phyloP scores from a whole-genome alignment of 495 filamentous ascomycete species.

The Penicillium angulare region DNA sequence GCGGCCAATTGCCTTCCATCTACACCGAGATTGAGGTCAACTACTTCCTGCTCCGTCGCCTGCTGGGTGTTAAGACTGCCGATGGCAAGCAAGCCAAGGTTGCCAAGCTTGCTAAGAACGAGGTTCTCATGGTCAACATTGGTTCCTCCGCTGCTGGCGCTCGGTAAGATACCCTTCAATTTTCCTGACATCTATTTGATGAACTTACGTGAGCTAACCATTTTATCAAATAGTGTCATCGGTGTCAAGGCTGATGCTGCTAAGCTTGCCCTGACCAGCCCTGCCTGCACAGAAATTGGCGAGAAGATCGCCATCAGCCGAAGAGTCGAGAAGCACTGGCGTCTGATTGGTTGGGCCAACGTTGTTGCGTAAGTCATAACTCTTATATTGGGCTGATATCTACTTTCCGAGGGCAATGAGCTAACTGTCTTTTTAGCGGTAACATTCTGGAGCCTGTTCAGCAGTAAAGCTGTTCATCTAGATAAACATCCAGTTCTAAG shows the following conservation, averaged over 20 bases:
- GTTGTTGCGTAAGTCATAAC: slow-evolving; percentile 78
- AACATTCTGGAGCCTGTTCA: slow-evolving; percentile 53
- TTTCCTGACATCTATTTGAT: neutral
- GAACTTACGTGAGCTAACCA: neutral
- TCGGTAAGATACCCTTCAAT: slow-evolving; percentile 46
- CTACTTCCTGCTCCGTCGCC: slow-evolving; percentile 92
- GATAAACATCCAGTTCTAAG: slow-evolving; percentile 18
- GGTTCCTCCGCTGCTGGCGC: slow-evolving; percentile 93
- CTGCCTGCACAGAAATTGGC: slow-evolving; percentile 88
- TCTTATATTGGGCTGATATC: neutral
- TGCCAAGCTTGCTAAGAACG: slow-evolving; percentile 93
- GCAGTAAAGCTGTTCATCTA: slow-evolving; percentile 34
- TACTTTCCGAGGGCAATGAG: neutral
- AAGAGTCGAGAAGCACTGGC: slow-evolving; percentile 98
- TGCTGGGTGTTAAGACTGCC: slow-evolving; percentile 95
- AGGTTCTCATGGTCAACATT: slow-evolving; percentile 99
- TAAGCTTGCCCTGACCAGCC: slow-evolving; percentile 82
- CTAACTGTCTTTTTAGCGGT: slow-evolving; percentile 38
- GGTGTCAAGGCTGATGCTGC: slow-evolving; percentile 97
- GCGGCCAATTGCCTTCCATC: slow-evolving; percentile 86
- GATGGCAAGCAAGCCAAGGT: slow-evolving; percentile 99
- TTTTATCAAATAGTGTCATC: slow-evolving; percentile 51
- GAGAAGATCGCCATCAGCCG: slow-evolving; percentile 97
- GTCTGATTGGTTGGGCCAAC: slow-evolving; percentile 95
- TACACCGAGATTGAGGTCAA: slow-evolving; percentile 98